Evolutionary conservation across 148 eudicot species (phyloP).

Genomic region (Fagopyrum homotropicum): DNA sequence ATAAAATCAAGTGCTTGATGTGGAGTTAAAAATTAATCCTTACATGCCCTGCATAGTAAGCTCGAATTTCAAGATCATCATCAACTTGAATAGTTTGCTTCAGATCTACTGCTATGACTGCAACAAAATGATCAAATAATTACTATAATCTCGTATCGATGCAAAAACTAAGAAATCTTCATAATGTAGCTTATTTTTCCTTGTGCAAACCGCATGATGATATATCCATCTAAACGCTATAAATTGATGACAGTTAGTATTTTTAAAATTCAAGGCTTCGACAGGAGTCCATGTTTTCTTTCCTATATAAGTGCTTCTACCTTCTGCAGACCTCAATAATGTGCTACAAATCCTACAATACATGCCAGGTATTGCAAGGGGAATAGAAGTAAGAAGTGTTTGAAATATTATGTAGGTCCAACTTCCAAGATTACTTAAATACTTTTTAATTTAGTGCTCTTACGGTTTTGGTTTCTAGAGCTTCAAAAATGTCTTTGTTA

Average conservation of each 20-base stretch:
- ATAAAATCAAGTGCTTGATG: neutral
- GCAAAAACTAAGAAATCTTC: neutral
- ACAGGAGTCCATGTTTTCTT: neutral
- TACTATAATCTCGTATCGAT: neutral
- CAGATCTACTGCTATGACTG: constrained; percentile 81
- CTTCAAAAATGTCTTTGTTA: neutral
- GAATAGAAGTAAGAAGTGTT: neutral
- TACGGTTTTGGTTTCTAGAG: neutral
- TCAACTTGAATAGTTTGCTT: constrained; percentile 88
- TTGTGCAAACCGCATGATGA: neutral
- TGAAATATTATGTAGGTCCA: too few relatives aligned
- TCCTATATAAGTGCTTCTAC: neutral
- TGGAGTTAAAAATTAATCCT: constrained; percentile 18
- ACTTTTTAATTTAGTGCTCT: too few relatives aligned
- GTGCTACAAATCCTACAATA: neutral
- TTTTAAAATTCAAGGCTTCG: neutral
- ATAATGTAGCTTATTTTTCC: neutral
- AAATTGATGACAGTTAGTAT: neutral
- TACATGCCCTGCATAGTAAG: constrained; percentile 98
- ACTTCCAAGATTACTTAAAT: too few relatives aligned
- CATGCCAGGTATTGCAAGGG: constrained; percentile 3
- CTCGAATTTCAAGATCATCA: constrained; percentile 86
- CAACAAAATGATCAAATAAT: constrained; percentile 16
- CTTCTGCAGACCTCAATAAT: neutral
- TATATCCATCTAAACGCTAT: neutral